Evolutionary conservation across 257 asterid genomes (phyloP).

Genomic region (Nicotiana sylvestris): DNA sequence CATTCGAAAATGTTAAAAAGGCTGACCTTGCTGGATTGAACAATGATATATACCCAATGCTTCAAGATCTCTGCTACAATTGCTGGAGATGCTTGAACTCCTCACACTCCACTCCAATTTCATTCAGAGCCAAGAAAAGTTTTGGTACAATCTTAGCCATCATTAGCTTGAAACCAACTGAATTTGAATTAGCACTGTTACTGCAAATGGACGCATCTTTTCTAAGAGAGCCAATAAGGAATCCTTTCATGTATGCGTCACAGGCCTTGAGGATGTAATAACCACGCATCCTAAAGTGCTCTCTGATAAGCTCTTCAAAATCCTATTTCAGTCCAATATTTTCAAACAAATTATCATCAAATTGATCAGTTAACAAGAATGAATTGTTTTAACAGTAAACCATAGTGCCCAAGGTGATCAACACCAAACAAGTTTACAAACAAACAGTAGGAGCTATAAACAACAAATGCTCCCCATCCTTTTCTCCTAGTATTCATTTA

Average conservation of each 20-base stretch:
- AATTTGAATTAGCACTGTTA: constrained; percentile 48
- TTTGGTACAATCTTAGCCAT: constrained; percentile 75
- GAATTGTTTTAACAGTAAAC: neutral
- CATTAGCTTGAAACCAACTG: constrained; percentile 95
- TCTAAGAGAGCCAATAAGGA: constrained; percentile 76
- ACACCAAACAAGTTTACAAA: neutral
- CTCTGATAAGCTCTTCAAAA: constrained; percentile 68
- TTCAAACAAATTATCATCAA: neutral
- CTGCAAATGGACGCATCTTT: constrained; percentile 51
- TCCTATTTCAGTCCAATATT: constrained; percentile 43
- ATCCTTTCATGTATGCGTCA: constrained; percentile 90
- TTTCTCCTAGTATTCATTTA: neutral
- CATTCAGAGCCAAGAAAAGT: constrained; percentile 54
- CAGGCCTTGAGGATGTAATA: constrained; percentile 86
- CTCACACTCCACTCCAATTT: constrained; percentile 69
- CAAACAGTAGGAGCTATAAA: neutral
- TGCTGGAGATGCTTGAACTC: constrained; percentile 55
- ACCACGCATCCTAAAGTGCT: constrained; percentile 85
- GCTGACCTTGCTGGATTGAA: constrained; percentile 23
- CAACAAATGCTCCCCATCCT: neutral
- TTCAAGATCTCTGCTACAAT: constrained; percentile 27
- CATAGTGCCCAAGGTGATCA: neutral
- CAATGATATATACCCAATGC: constrained; percentile 19
- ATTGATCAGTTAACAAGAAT: neutral
- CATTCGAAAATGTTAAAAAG: neutral